Evolutionary conservation across 2,329 filamentous ascomycete genomes (phyloP).

Genomic region (Aspergillus arachidicola): DNA sequence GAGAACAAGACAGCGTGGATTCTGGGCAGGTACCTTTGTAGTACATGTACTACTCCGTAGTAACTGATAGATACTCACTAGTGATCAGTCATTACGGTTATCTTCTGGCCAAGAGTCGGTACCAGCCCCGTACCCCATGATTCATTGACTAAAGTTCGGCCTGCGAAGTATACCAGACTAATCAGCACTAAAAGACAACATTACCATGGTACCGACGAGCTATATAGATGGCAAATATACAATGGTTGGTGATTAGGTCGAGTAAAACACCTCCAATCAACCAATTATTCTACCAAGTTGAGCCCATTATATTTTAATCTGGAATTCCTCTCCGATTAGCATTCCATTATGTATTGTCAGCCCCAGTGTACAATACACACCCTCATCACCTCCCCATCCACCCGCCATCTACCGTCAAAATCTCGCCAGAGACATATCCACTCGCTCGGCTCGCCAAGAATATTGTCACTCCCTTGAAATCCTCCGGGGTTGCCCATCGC

Average conservation of each 20-base stretch:
- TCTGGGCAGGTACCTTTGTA: neutral
- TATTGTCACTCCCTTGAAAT: slow-evolving; percentile 81
- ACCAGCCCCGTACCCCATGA: neutral
- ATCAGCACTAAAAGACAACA: neutral
- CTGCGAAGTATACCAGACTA: neutral
- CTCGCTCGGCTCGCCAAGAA: slow-evolving; percentile 75
- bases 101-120: neutral
- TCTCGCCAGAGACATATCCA: slow-evolving; percentile 78
- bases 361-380: neutral
- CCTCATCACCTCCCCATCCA: neutral
- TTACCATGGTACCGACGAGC: neutral
- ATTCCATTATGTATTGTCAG: neutral
- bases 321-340: neutral
- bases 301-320: neutral
- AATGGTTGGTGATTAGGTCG: neutral
- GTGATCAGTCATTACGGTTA: neutral
- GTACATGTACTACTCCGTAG: neutral
- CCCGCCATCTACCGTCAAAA: slow-evolving; percentile 82
- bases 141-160: neutral
- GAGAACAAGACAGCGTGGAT: neutral
- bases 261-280: neutral
- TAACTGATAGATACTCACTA: neutral
- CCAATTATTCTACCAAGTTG: neutral
- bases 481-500: slow-evolving; percentile 78
- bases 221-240: neutral